Conservation (phyloP, 2,329 filamentous ascomycete species). For the Ophiobolus disseminans region DNA sequence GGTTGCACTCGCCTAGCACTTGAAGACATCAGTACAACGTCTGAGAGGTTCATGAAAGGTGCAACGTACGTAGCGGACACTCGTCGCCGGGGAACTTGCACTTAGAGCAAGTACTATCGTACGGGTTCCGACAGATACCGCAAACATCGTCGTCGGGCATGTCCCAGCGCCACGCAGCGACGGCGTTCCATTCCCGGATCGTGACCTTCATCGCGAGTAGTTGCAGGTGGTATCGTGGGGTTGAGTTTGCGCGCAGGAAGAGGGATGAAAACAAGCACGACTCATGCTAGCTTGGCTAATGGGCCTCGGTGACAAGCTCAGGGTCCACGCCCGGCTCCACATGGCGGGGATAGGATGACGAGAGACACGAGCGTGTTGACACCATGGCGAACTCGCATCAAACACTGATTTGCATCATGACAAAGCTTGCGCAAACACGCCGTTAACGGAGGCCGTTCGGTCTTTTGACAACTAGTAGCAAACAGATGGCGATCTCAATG, state of each 20-base stretch:
- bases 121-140: conserved; percentile 97
- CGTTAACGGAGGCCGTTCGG: not conserved
- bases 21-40: conserved; percentile 17
- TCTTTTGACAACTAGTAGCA: not conserved
- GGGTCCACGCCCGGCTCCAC: conserved; percentile 19
- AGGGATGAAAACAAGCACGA: conserved; percentile 28
- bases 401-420: not conserved
- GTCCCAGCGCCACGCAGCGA: conserved; percentile 98
- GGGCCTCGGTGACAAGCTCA: conserved; percentile 10
- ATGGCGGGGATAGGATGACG: conserved; percentile 30
- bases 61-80: conserved; percentile 81
- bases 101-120: conserved; percentile 95
- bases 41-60: not conserved
- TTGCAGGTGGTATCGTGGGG: conserved; percentile 6
- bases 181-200: conserved; percentile 90
- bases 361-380: conserved; percentile 12
- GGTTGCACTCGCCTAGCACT: conserved; percentile 97
- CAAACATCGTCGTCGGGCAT: conserved; percentile 97
- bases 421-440: not conserved
- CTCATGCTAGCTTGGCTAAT: conserved; percentile 12
- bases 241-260: conserved; percentile 12
- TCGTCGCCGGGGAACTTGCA: conserved; percentile 98
- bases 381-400: conserved; percentile 5
- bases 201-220: conserved; percentile 81
- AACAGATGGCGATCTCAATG: not conserved